A percentile compares a stretch with the other conserved stretches of the same genome.
phyloP scores from a whole-genome alignment of 2,329 filamentous ascomycete genomes.

The Cladosporium cucumerinum region DNA sequence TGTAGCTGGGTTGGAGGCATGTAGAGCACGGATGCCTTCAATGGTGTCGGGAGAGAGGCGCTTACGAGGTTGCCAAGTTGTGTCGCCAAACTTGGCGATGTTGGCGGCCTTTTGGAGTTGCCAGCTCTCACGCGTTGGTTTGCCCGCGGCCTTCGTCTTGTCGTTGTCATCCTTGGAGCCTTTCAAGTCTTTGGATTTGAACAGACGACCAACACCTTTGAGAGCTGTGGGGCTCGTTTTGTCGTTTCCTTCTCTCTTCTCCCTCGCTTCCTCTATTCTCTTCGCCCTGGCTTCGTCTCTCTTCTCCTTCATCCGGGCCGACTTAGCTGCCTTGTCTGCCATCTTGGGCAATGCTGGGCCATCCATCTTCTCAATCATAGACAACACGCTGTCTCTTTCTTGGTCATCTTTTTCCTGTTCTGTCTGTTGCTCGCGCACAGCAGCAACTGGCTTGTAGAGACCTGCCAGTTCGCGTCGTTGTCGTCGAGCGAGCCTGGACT shows the following conservation, averaged over 20 bases:
- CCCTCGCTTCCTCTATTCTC: not conserved
- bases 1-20: slow-evolving; percentile 69
- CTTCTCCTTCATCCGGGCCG: slow-evolving; percentile 6
- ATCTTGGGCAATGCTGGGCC: slow-evolving; percentile 12
- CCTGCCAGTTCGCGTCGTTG: slow-evolving; percentile 23
- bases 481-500: slow-evolving; percentile 17
- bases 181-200: not conserved
- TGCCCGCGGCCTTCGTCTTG: slow-evolving; percentile 9
- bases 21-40: slow-evolving; percentile 80
- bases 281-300: not conserved
- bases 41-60: slow-evolving; percentile 87
- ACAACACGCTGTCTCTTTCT: slow-evolving; percentile 20
- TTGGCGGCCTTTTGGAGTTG: slow-evolving; percentile 70
- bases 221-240: not conserved
- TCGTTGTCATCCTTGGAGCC: slow-evolving; percentile 10
- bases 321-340: slow-evolving; percentile 12
- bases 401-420: slow-evolving; percentile 13
- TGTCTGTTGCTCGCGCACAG: not conserved
- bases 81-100: slow-evolving; percentile 72
- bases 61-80: slow-evolving; percentile 76
- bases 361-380: slow-evolving; percentile 24
- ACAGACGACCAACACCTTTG: not conserved
- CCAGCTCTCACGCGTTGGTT: slow-evolving; percentile 56
- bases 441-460: slow-evolving; percentile 14
- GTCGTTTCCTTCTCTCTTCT: not conserved